Conservation (phyloP, 371 early-diverging fungal species). For the Apophysomyces ossiformis region DNA sequence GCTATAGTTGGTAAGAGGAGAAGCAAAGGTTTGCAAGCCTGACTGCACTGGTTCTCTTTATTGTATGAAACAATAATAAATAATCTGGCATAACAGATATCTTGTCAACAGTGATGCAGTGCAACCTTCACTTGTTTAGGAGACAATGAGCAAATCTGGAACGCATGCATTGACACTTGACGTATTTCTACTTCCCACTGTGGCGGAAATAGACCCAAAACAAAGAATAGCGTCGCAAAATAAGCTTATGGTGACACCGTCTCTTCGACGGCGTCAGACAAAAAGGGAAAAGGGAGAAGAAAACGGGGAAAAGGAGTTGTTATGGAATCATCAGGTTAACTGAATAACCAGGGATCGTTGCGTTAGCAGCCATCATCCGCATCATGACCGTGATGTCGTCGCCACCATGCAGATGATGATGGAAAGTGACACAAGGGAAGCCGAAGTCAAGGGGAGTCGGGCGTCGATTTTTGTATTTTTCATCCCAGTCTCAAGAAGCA, state of each 20-base stretch:
- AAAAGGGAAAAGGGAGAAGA: not conserved
- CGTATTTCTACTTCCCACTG: too few relatives aligned
- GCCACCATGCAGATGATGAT: not conserved
- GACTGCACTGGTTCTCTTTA: not conserved
- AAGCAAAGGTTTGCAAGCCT: not conserved
- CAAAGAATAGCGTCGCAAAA: too few relatives aligned
- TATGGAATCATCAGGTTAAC: too few relatives aligned
- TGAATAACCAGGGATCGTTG: not conserved
- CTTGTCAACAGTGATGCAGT: too few relatives aligned
- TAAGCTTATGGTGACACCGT: too few relatives aligned
- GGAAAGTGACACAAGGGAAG: not conserved
- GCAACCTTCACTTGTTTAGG: too few relatives aligned
- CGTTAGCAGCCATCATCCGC: not conserved
- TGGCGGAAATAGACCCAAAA: too few relatives aligned
- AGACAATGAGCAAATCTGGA: too few relatives aligned
- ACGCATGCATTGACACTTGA: too few relatives aligned
- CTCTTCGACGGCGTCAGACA: not conserved
- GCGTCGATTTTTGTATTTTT: slow-evolving; percentile 2
- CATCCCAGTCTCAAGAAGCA: slow-evolving; percentile 12
- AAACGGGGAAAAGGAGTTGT: not conserved
- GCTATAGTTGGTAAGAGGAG: slow-evolving; percentile 1
- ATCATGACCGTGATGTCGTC: not conserved
- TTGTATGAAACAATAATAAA: too few relatives aligned
- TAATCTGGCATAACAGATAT: too few relatives aligned
- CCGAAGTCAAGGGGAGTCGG: not conserved